Base-by-base conservation (phyloP, 116 monocot genomes). In the Trichopus zeylanicus region DNA sequence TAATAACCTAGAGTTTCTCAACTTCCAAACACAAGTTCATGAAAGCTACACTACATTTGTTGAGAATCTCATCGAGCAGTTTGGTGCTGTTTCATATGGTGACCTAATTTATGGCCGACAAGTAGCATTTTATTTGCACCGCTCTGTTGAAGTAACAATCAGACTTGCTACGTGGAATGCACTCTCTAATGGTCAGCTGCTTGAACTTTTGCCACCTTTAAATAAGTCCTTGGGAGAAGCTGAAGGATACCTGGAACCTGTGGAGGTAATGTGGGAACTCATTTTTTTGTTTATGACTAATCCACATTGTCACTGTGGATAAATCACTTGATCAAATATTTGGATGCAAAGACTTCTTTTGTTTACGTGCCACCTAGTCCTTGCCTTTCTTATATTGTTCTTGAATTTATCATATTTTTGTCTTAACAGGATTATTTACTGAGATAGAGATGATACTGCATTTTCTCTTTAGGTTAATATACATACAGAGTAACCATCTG, bases 51-150 rank as follows among this genome's bases (percentile, higher is more conserved):
- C 63, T 21, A 98, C 88, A 48, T 98, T 91, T 72, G 56, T 98
- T 56, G 97, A 91, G 57, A 73, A 71, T 55, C 68, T 91, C 5
- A 68, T 88, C n/a, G 97, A 87, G 73, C 97, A 98, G 29, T 98
- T 98, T 80, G 82, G 77, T 46, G 81, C 97, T 19, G 60, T 87
- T 56, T 91, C 97, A 47, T 98, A 87, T 80, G 97, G 97, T 57
- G 88, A 98, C 56, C 29, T 60, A 31, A 49, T 87, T 52, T 98
- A 66, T 78, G 91, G 85, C 38, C 71, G 97, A 27, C 97, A 97
- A 63, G 67, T 97, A 19, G 82, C 82, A 2, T 53, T 91, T 59
- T 91, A 91, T 78, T 67, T 97, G 77, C 84, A 97, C 51, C 62
- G 62, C 1, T 65, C 60, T 15, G 82, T 87, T 65, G 91, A 81